Evolutionary conservation across 768 basidiomycete species (phyloP).

Genomic region (Tricholoma furcatifolium): DNA sequence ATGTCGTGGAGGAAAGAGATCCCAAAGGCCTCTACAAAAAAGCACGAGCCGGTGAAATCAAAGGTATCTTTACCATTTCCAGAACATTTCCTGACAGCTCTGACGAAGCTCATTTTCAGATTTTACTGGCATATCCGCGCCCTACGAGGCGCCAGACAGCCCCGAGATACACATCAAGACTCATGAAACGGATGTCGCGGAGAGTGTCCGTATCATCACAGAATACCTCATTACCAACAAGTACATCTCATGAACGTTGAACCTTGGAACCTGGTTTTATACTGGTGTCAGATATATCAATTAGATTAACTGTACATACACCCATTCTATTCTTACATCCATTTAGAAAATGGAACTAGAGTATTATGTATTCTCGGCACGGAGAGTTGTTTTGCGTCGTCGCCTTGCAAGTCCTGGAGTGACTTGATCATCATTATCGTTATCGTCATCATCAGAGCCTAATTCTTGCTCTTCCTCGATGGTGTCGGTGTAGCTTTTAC

Average conservation of each 20-base stretch:
- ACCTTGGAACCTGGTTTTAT: background rate
- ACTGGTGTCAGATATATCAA: background rate
- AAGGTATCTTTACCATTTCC: slow-evolving; percentile 53
- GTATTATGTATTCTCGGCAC: slow-evolving; percentile 4
- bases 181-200: slow-evolving; percentile 70
- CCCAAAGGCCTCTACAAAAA: slow-evolving; percentile 98
- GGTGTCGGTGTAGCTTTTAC: slow-evolving; percentile 45
- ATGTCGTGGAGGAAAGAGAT: slow-evolving; percentile 87
- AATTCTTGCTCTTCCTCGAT: slow-evolving; percentile 68
- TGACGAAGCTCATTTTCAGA: slow-evolving; percentile 47
- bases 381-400: slow-evolving; percentile 2
- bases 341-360: background rate
- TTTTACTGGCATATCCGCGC: slow-evolving; percentile 97
- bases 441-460: slow-evolving; percentile 4
- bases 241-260: slow-evolving; percentile 38
- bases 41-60: slow-evolving; percentile 92
- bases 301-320: slow-evolving; percentile 13
- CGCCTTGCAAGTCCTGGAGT: slow-evolving; percentile 3
- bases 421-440: slow-evolving; percentile 7
- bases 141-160: slow-evolving; percentile 84
- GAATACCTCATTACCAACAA: slow-evolving; percentile 73
- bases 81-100: background rate
- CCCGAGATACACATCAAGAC: slow-evolving; percentile 95
- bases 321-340: slow-evolving; percentile 11
- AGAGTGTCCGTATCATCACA: slow-evolving; percentile 76